Conservation (phyloP, 2,329 filamentous ascomycete species). For the Diaporthe sp. region DNA sequence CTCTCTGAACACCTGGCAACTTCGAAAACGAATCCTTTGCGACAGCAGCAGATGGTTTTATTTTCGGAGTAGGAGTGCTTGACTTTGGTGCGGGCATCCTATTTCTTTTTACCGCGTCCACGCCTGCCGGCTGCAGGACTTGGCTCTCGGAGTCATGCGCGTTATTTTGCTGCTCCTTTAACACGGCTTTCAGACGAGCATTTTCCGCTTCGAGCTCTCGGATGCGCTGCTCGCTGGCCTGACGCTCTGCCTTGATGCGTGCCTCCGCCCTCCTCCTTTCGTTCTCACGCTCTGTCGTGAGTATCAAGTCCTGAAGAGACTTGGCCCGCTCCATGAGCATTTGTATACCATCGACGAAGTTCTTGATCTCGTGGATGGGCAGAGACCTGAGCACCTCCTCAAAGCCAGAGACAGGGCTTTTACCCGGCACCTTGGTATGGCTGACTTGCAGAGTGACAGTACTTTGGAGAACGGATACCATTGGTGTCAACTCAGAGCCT, state of each 20-base stretch:
- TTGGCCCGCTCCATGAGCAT: slow-evolving; percentile 18
- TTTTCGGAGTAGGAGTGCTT: neutral
- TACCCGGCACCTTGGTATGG: neutral
- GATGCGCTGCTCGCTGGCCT: neutral
- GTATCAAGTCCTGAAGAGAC: slow-evolving; percentile 18
- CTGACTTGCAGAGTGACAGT: neutral
- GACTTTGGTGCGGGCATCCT: neutral
- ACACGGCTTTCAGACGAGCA: neutral
- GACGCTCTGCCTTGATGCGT: slow-evolving; percentile 5
- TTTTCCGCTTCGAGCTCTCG: neutral
- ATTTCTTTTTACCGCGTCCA: neutral
- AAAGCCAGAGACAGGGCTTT: neutral
- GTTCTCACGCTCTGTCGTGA: slow-evolving; percentile 14
- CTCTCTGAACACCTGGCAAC: neutral
- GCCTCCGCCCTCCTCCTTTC: neutral
- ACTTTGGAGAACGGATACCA: neutral
- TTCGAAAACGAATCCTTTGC: neutral
- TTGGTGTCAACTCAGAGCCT: neutral
- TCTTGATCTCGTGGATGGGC: neutral
- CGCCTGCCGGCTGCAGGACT: neutral
- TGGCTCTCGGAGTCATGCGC: neutral
- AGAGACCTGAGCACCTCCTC: slow-evolving; percentile 13
- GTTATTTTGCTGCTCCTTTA: neutral
- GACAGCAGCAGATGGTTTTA: neutral
- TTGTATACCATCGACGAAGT: slow-evolving; percentile 14